phyloP scores from a whole-genome alignment of 371 early-diverging fungal genomes.

The Rhizopus arrhizus region DNA sequence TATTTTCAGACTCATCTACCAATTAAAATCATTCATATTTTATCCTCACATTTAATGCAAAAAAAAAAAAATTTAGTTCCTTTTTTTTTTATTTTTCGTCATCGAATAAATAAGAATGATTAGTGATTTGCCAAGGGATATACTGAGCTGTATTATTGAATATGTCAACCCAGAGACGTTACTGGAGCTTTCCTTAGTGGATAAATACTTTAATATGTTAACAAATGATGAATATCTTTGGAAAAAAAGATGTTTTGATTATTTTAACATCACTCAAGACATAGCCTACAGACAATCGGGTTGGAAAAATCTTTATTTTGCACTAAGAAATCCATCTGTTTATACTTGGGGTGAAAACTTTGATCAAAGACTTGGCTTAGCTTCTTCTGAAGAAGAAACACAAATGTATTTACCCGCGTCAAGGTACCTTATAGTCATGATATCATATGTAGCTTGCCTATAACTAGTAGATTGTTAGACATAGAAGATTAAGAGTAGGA shows the following conservation, averaged over 20 bases:
- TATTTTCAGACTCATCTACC: neutral
- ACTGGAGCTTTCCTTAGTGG: constrained; percentile 23
- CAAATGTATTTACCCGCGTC: too few relatives aligned
- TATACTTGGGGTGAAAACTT: constrained; percentile 50
- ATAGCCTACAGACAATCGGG: constrained; percentile 37
- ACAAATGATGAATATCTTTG: constrained; percentile 45
- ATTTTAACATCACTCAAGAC: constrained; percentile 40
- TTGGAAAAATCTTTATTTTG: constrained; percentile 45
- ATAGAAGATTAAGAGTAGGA: neutral
- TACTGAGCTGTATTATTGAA: constrained; percentile 27
- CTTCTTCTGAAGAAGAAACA: neutral
- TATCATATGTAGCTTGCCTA: too few relatives aligned
- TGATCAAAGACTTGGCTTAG: constrained; percentile 33
- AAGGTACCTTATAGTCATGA: too few relatives aligned
- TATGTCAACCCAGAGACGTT: constrained; percentile 29
- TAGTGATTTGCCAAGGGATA: constrained; percentile 23
- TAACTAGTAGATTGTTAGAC: neutral
- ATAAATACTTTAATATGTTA: constrained; percentile 26
- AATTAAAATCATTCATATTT: neutral
- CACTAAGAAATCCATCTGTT: constrained; percentile 33
- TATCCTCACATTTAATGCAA: neutral
- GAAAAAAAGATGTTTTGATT: constrained; percentile 36
- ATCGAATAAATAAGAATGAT: constrained; percentile 12
- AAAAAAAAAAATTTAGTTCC: neutral
- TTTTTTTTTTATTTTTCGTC: constrained; percentile 3